Conservation (phyloP, 1,284 basidiomycete genomes). For the Naganishia sp. region DNA sequence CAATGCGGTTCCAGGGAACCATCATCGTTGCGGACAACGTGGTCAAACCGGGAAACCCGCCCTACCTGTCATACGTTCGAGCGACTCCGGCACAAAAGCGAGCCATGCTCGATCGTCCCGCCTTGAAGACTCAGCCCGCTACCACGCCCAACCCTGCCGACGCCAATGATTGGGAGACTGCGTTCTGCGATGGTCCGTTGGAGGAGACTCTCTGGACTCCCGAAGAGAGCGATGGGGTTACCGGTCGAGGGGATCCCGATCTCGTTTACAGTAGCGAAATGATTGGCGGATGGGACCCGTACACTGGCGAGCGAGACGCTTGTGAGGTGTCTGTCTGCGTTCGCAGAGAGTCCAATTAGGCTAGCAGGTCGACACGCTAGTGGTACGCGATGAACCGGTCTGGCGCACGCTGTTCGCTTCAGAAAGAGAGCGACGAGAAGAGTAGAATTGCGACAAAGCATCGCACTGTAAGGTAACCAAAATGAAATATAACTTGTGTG, state of each 20-base stretch:
- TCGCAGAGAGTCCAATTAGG: conserved; percentile 34
- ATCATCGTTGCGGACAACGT: conserved; percentile 47
- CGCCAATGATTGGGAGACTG: conserved; percentile 40
- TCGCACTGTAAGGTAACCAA: neutral
- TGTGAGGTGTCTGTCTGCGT: conserved; percentile 46
- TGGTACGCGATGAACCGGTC: neutral
- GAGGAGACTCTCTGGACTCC: conserved; percentile 46
- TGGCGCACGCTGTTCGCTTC: neutral
- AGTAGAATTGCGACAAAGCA: neutral
- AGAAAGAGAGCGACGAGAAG: neutral
- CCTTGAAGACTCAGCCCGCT: conserved; percentile 36
- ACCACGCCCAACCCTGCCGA: conserved; percentile 39
- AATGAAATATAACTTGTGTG: neutral
- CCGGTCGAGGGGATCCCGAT: conserved; percentile 41
- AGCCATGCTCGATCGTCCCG: conserved; percentile 32
- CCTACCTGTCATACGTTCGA: conserved; percentile 47
- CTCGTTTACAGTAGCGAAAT: conserved; percentile 44
- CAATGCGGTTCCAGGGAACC: conserved; percentile 37
- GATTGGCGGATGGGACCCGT: conserved; percentile 47
- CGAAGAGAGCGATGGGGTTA: conserved; percentile 42
- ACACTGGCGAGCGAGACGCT: conserved; percentile 47
- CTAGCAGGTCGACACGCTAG: neutral
- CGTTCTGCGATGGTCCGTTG: conserved; percentile 43
- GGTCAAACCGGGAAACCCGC: conserved; percentile 47
- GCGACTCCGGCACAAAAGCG: conserved; percentile 41